These are phyloP conservation scores for Melanogaster broomeanus DNA, from an alignment of 768 basidiomycete genomes.

Conservation along the genomic window DNA sequence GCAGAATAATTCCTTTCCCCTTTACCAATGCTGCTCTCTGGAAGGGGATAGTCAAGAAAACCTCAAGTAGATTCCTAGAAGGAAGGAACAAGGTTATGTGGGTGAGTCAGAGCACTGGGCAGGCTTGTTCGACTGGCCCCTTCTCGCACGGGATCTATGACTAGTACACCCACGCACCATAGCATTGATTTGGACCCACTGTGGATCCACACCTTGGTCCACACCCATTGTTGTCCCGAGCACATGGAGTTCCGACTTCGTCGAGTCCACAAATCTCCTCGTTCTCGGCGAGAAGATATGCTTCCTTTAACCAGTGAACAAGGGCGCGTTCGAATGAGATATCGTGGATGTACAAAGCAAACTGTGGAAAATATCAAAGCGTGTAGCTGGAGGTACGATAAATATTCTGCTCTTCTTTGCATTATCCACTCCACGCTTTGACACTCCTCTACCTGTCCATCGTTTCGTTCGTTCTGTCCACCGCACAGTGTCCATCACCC, in stretches of 20 bases:
- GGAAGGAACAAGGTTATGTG: too few relatives aligned
- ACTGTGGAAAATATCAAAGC: constrained; percentile 7
- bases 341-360: constrained; percentile 4
- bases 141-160: neutral
- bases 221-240: neutral
- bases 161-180: constrained; percentile 4
- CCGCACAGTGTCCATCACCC: too few relatives aligned
- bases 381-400: constrained; percentile 7
- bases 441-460: neutral
- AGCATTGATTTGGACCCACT: neutral
- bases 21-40: neutral
- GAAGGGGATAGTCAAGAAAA: too few relatives aligned
- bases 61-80: neutral
- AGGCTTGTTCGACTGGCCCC: too few relatives aligned
- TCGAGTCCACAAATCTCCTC: neutral
- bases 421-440: neutral
- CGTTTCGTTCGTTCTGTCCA: neutral
- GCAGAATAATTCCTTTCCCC: neutral
- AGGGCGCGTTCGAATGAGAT: neutral
- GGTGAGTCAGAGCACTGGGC: too few relatives aligned
- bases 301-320: constrained; percentile 3
- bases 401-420: constrained; percentile 1
- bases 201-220: neutral
- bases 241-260: neutral
- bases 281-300: neutral